Evolutionary conservation across 1,284 basidiomycete genomes (phyloP), one percentile per base, ranked within the genome.

Genomic region (Irpex sp.): DNA sequence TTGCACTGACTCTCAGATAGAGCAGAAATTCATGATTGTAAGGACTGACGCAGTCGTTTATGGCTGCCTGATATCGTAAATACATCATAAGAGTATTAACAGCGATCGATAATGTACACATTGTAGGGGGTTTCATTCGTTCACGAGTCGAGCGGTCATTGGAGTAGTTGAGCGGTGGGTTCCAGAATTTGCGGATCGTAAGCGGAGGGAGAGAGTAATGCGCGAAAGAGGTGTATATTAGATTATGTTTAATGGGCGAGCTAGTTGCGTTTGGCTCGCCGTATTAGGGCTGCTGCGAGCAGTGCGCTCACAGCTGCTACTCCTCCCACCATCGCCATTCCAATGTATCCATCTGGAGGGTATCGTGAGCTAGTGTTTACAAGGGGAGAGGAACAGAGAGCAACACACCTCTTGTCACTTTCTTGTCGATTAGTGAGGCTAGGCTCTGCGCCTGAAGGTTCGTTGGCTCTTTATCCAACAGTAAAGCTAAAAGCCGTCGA

Each of bases 361-460:
- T 2, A 21, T 23, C 16, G 49, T 9, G 33, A 35, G 33, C 9
- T 35, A 28, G 55, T 33, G 37, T n/a, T 61, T 23, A 62, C 66
- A 64, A 51, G 63, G 33, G 37, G 39, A 37, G 35, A 52, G n/a
- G 36, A 56, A 19, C 37, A 16, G 16, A 57, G 28, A 51, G 49
- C 36, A n/a, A 75, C 80, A 61, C 65, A 94, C 95, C 96, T 80
- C 86, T 85, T 51, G 91, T 83, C 47, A 97, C 90, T 23, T 89
- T 93, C 67, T 87, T 83, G 64, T 99, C 96, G 64, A 99, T 97
- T 57, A 99, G 81, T 48, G 83, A 79, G 5, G 82, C 82, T 53
- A 99, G 81, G 64, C 93, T 95, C 68, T 93, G 89, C 8, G 95
- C 94, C 76, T 99, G 97, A 67, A 98, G 76, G 73, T 99, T 99